Evolutionary conservation across 2,329 filamentous ascomycete genomes (phyloP), one percentile per base, ranked within the genome.

Genomic region (Chaetomium globosum): DNA sequence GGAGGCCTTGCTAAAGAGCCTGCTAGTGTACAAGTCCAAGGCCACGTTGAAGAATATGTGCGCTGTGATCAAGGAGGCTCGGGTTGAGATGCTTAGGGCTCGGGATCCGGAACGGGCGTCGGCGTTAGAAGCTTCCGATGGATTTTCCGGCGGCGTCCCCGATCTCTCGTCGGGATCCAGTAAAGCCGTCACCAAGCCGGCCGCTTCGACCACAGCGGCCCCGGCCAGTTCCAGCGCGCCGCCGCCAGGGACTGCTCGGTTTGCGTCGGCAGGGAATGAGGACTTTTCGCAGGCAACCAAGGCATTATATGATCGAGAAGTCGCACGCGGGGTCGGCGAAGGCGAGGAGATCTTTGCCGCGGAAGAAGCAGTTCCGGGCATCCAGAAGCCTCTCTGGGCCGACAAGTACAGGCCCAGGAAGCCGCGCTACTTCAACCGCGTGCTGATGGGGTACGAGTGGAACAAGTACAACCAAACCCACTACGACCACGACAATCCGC

Each of bases 381-480:
- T 80, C 5, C 80, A 84, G 3, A 87, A 87, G 70, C 89, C 92
- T 4, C 85, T 88, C 69, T 97, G 93, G 93, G 88, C 89, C 6
- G 87, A 88, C 74, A 93, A 94, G 77, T 90, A 96, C 77, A 87
- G 90, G 48, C 93, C 94, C 8, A 87, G 95, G 68, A 99, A 98
- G 78, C 95, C 95, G 13, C 87, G 90, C 66, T 98, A 97, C 79
- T 99, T 99, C 84, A 98, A 98, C 75, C 89, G 95, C 49, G 93
- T 98, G 55, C 93, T 97, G 77, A 97, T 97, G 91, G 95, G 95
- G 61, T 99, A 98, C 77, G 95, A 99, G 77, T 99, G 95, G 95
- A 99, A 99, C 82, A 99, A 99, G 79, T 99, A 99, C 84, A 99
- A 99, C 75, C 95, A 99, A 79, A 99, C 95, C 13, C 95, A 99